Evolutionary conservation across 176 grass and related monocot species (phyloP).

Genomic region (Microstegium vimineum): DNA sequence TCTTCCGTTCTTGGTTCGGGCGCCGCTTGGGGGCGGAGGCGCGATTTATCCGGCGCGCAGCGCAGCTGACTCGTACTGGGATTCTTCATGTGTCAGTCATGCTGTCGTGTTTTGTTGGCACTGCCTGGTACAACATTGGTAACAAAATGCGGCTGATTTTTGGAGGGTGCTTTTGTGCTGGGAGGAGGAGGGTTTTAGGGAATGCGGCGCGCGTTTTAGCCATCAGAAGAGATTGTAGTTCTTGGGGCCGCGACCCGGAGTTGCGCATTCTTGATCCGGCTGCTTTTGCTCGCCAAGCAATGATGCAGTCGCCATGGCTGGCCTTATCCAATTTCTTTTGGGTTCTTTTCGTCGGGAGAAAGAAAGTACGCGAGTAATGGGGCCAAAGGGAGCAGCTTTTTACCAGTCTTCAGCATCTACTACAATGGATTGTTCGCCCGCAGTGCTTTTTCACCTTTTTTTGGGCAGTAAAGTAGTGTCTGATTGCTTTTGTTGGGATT

Average conservation of each 20-base stretch:
- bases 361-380: slow-evolving; percentile 25
- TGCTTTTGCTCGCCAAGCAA: slow-evolving; percentile 13
- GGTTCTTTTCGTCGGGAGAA: slow-evolving; percentile 21
- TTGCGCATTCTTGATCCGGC: slow-evolving; percentile 14
- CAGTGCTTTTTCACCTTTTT: slow-evolving; percentile 19
- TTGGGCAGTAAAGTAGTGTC: slow-evolving; percentile 18
- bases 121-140: not conserved
- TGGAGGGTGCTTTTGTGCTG: not conserved
- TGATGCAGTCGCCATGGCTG: slow-evolving; percentile 9
- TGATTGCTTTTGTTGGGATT: slow-evolving; percentile 41
- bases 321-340: slow-evolving; percentile 30
- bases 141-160: slow-evolving; percentile 4
- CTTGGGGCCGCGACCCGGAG: slow-evolving; percentile 10
- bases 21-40: too few species aligned
- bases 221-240: not conserved
- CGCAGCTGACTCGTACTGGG: not conserved
- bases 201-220: not conserved
- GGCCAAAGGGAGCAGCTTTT: slow-evolving; percentile 37
- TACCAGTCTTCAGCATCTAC: slow-evolving; percentile 34
- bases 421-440: slow-evolving; percentile 33
- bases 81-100: not conserved
- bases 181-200: slow-evolving; percentile 12
- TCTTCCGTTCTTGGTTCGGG: slow-evolving; percentile 5
- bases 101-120: not conserved
- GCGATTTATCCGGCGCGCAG: not conserved